A percentile compares a stretch with the other conserved stretches of the same genome.
phyloP scores from a whole-genome alignment of 257 asterid species.

The Nicotiana benthamiana region DNA sequence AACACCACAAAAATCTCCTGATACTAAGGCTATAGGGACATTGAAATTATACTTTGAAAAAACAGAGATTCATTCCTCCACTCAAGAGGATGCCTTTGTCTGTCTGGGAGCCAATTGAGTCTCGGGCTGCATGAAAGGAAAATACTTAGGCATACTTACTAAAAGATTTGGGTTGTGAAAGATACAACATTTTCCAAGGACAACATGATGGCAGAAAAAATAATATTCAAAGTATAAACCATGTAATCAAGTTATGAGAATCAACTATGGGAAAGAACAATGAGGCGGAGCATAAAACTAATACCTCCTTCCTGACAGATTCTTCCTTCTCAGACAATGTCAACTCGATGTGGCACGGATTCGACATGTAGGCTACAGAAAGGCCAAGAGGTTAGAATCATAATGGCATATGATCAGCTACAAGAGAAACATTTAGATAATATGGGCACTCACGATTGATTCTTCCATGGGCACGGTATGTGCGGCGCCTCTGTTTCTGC shows the following conservation, averaged over 20 bases:
- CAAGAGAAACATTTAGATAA: neutral
- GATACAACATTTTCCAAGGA: neutral
- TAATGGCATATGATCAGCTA: neutral
- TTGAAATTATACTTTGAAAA: neutral
- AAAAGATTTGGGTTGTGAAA: neutral
- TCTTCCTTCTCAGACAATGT: slow-evolving; percentile 64
- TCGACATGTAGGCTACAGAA: slow-evolving; percentile 71
- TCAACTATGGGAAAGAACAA: neutral
- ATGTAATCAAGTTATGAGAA: neutral
- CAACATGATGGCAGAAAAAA: neutral
- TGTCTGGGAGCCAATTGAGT: slow-evolving; percentile 9
- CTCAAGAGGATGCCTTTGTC: neutral
- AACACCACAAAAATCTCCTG: neutral
- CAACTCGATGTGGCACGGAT: slow-evolving; percentile 87
- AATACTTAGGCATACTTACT: neutral
- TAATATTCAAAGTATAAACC: neutral
- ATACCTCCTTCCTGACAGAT: slow-evolving; percentile 75
- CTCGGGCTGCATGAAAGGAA: slow-evolving; percentile 8
- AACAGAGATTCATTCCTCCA: neutral
- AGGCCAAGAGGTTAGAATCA: neutral
- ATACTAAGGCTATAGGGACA: neutral
- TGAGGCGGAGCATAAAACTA: too few relatives aligned
- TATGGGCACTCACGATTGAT: slow-evolving; percentile 42
- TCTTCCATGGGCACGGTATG: slow-evolving; percentile 29
- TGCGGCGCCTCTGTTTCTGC: slow-evolving; percentile 79